Evolutionary conservation across 371 early-diverging fungal genomes (phyloP), one percentile per base, ranked within the genome.

Genomic region (Dipsacomyces acuminosporus): DNA sequence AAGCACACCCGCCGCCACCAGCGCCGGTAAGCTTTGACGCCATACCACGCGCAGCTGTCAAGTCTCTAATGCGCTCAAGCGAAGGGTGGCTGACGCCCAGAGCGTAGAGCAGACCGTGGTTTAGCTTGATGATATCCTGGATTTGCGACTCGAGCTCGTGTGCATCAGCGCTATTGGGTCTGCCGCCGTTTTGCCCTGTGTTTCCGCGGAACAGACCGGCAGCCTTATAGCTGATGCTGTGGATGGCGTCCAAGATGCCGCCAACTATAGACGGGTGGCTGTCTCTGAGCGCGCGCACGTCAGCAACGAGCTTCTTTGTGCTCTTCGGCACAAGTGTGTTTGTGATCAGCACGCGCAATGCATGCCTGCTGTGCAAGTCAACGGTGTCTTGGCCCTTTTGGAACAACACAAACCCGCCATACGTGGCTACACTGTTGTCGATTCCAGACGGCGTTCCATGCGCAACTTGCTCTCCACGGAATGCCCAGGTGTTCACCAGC

Each of bases 361-460:
- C 76, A 18, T 23, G 51, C 15, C 36, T 51, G 50, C 61, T 49
- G 51, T 64, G 41, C 47, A 69, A 61, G 54, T 33, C 60, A 30
- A 25, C 63, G 54, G 30, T 72, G 48, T 3, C 56, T 18, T 41
- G 22, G 21, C 47, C 86, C 79, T 49, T 83, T 61, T 49, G 76
- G 55, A 81, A 88, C 11, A 70, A 59, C 51, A 71, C 52, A 51
- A 75, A 76, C 36, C 75, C 75, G 71, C 97, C 98, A 73, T 74
- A 91, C 15, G 89, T 87, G 42, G 86, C 81, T 2, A 95, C 82
- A 2, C 92, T 78, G 71, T 96, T 96, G 62, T 98, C 98, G 3
- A 98, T 80, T 9, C 98, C 98, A 17, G 93, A 93, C 2, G 97
- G 95, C 33, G 85, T 93, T 2, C 96, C 96, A 61, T 98, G 98